Percentiles rank a stretch among this genome's conserved stretches.
These are phyloP conservation scores for Pharus latifolius DNA, from an alignment of 176 grass and related monocot species.

Conservation along the genomic window DNA sequence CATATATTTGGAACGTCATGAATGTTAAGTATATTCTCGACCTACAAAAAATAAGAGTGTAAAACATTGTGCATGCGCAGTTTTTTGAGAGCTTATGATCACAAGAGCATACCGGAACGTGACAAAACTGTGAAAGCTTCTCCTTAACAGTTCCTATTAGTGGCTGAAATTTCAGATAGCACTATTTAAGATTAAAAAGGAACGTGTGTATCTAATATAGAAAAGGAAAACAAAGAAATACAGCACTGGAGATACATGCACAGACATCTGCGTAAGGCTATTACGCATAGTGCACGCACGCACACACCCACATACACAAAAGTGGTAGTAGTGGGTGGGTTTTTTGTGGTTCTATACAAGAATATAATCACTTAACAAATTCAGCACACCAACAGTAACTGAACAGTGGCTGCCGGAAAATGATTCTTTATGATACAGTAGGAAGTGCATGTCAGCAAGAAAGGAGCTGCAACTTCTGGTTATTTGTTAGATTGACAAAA, in stretches of 20 bases:
- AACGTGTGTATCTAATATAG: slow-evolving; percentile 4
- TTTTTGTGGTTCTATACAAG: no score
- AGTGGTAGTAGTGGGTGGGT: no score
- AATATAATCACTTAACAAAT: no score
- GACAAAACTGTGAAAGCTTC: slow-evolving; percentile 98
- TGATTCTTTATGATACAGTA: neutral
- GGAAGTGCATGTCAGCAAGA: neutral
- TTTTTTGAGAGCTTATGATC: neutral
- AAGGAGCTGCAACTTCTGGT: neutral
- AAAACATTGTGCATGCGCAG: neutral
- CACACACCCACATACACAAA: no score
- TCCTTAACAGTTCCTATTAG: slow-evolving; percentile 69
- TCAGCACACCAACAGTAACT: no score
- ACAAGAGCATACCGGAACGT: slow-evolving; percentile 71
- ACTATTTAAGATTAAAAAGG: neutral
- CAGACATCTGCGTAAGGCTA: no score
- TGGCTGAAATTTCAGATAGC: slow-evolving; percentile 52
- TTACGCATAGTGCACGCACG: no score
- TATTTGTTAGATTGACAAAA: neutral
- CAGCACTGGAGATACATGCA: neutral
- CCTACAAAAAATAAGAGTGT: slow-evolving; percentile 38
- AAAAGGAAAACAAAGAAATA: slow-evolving; percentile 10
- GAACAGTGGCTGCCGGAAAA: neutral
- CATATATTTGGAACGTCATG: slow-evolving; percentile 97
- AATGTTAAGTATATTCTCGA: slow-evolving; percentile 91